A percentile compares a stretch with the other conserved stretches of the same genome.
phyloP scores from a whole-genome alignment of 148 eudicot species.

The Vaccinium darrowii region DNA sequence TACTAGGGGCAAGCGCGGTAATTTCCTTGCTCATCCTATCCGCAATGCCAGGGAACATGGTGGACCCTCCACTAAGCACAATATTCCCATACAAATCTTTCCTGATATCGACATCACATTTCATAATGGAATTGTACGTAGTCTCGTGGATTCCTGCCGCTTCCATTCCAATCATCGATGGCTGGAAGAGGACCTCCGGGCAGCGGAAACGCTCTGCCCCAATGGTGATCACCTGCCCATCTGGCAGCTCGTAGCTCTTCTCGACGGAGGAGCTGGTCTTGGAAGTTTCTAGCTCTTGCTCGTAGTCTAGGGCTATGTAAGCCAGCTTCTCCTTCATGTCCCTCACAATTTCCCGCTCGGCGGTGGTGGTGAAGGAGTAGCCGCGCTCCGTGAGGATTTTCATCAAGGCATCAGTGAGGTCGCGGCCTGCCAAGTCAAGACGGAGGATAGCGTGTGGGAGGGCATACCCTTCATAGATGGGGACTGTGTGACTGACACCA shows the following conservation, averaged over 20 bases:
- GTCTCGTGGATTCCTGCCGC: constrained; percentile 87
- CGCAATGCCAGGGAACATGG: constrained; percentile 90
- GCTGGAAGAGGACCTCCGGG: constrained; percentile 53
- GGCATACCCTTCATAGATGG: constrained; percentile 80
- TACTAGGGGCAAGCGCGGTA: constrained; percentile 79
- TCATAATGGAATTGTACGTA: constrained; percentile 87
- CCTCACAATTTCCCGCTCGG: constrained; percentile 84
- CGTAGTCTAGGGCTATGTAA: constrained; percentile 54
- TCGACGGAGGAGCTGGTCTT: constrained; percentile 49
- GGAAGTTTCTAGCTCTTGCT: constrained; percentile 49
- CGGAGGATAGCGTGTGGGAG: constrained; percentile 85
- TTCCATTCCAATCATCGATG: constrained; percentile 69
- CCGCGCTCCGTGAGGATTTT: constrained; percentile 89
- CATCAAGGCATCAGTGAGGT: constrained; percentile 76
- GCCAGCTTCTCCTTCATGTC: constrained; percentile 62
- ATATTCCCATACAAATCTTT: constrained; percentile 83
- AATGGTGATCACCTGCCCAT: constrained; percentile 51
- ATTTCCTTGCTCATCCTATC: constrained; percentile 93
- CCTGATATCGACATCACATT: constrained; percentile 88
- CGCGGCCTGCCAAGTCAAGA: constrained; percentile 84
- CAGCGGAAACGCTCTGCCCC: constrained; percentile 52
- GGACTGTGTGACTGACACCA: constrained; percentile 92
- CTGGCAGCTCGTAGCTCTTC: constrained; percentile 51
- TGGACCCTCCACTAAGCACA: constrained; percentile 84
- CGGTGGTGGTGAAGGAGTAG: constrained; percentile 85